Base-by-base conservation (phyloP, 75 land plant species). In the Pinus albicaulis region DNA sequence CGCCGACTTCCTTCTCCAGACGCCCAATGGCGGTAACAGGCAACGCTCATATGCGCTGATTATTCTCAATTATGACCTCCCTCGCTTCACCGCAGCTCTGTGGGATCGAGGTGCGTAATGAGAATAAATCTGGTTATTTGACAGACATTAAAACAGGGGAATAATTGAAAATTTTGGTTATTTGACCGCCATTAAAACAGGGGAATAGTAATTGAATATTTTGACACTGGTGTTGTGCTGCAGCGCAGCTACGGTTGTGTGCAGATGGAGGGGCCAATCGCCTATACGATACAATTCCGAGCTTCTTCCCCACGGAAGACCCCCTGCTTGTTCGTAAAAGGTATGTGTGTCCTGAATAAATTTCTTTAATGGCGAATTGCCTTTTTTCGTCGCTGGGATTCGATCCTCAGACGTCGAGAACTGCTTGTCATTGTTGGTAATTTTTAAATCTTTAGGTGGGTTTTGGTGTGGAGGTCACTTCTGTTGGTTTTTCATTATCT, bases 231-330 rank as follows among this genome's bases (percentile, higher is more conserved):
- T 76, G 57, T 68, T 80, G 62, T 61, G 4, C 28, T 52, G 81
- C 98, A 98, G 99, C 99, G 76, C 69, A 78, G 61, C 48, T 91
- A 52, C 90, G 91, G 22, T 14, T 98, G 15, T 98, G 95, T 74
- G 99, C 99, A 3, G 99, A 98, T 76, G 99, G 99, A 66, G 99
- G 99, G 20, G 99, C 99, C 26, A 98, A 98, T 77, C 89, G 92
- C 10, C 20, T 95, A 38, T 92, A 76, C 59, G 92, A 94, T 73
- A 91, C 86, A 59, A 64, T 98, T 77, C 98, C 95, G 52, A 63
- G 5, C 55, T 20, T 92, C 15, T 82, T 90, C 20, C 86, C 93
- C 24, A 53, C 77, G 19, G 88, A 93, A 68, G 91, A 96, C 69
- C 85, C 88, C 1, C 36, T 22, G 4, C 72, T 73, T 60, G 85